These are phyloP conservation scores for Oryza brachyantha DNA, from an alignment of 176 grass and related monocot species.

Conservation along the genomic window DNA sequence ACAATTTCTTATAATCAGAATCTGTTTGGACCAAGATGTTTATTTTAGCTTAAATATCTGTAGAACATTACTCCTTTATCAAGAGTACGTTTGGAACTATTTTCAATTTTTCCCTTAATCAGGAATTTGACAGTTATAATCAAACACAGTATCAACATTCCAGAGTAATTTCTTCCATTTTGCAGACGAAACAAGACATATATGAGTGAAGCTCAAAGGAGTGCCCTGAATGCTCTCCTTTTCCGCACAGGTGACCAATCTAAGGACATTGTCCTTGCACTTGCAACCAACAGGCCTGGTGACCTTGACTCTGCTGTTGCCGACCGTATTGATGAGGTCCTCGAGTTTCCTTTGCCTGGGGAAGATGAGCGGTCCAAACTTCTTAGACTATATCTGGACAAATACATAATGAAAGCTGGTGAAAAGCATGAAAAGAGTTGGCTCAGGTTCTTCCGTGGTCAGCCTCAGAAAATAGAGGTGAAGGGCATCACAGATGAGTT, in stretches of 20 bases:
- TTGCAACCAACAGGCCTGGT: slow-evolving; percentile 92
- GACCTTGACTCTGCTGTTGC: slow-evolving; percentile 89
- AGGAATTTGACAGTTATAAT: not conserved
- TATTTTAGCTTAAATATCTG: not conserved
- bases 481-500: slow-evolving; percentile 80
- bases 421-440: slow-evolving; percentile 50
- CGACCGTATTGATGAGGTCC: slow-evolving; percentile 93
- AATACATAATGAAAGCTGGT: slow-evolving; percentile 74
- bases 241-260: slow-evolving; percentile 95
- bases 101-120: not conserved
- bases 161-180: slow-evolving; percentile 22
- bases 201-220: slow-evolving; percentile 99
- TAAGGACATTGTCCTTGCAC: slow-evolving; percentile 90
- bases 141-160: not conserved
- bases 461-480: slow-evolving; percentile 78
- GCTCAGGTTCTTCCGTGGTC: slow-evolving; percentile 54
- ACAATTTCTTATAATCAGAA: not conserved
- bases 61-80: not conserved
- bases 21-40: not conserved
- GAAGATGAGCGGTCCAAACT: slow-evolving; percentile 89
- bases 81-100: not conserved
- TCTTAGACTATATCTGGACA: slow-evolving; percentile 87
- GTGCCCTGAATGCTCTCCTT: slow-evolving; percentile 95
- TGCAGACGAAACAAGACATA: slow-evolving; percentile 92
- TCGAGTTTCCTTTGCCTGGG: slow-evolving; percentile 89